phyloP scores from a whole-genome alignment of 768 basidiomycete species.

The Tubosaeta sp. region DNA sequence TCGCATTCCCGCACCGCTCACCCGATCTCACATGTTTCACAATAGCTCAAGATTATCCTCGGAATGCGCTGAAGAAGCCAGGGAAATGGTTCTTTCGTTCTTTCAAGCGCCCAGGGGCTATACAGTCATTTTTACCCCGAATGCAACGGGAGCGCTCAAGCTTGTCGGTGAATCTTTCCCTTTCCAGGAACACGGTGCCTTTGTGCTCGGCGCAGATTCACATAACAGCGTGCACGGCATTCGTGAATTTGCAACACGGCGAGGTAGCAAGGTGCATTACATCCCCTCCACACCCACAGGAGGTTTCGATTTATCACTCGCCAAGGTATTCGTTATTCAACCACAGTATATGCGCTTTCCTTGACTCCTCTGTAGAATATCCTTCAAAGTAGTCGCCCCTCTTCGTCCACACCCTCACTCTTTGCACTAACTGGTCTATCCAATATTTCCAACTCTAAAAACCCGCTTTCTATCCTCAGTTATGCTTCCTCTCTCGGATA shows the following conservation, averaged over 20 bases:
- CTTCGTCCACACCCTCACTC: conserved; percentile 41
- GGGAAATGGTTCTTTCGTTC: conserved; percentile 68
- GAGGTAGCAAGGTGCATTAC: conserved; percentile 58
- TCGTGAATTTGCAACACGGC: conserved; percentile 58
- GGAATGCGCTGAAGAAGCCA: conserved; percentile 62
- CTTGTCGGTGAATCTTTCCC: conserved; percentile 80
- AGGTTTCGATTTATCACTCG: conserved; percentile 53
- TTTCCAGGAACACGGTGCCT: conserved; percentile 52
- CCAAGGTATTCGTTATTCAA: conserved; percentile 47
- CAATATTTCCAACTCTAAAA: conserved; percentile 76
- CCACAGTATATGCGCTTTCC: conserved; percentile 19
- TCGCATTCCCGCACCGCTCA: not conserved
- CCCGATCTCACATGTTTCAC: not conserved
- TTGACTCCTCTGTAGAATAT: conserved; percentile 40
- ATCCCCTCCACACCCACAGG: conserved; percentile 60
- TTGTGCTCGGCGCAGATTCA: conserved; percentile 71
- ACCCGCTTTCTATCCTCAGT: conserved; percentile 56
- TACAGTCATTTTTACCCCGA: conserved; percentile 78
- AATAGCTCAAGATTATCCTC: conserved; percentile 68
- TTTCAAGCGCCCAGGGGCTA: conserved; percentile 74
- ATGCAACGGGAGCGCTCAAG: conserved; percentile 76
- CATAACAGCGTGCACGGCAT: conserved; percentile 86
- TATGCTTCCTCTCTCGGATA: conserved; percentile 70
- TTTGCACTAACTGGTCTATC: conserved; percentile 80
- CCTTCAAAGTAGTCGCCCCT: conserved; percentile 47